Evolutionary conservation across 495 filamentous ascomycete species (phyloP).

Genomic region (Neurospora sp.): DNA sequence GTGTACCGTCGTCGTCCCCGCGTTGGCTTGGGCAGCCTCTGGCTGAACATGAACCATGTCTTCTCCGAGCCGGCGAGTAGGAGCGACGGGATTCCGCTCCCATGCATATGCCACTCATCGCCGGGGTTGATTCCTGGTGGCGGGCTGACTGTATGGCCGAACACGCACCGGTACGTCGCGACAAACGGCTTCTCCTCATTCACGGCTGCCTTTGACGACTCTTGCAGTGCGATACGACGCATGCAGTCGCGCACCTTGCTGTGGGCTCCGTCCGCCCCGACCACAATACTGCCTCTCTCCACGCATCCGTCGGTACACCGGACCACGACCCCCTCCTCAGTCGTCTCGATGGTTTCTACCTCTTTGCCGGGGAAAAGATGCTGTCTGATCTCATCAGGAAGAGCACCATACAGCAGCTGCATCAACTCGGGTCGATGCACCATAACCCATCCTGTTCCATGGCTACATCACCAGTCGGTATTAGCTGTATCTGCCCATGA

Average conservation of each 20-base stretch:
- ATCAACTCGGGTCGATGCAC: constrained; percentile 26
- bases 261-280: constrained; percentile 45
- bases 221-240: constrained; percentile 6
- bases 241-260: constrained; percentile 30
- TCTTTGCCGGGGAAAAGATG: constrained; percentile 23
- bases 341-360: constrained; percentile 17
- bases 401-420: constrained; percentile 22
- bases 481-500: neutral
- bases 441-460: constrained; percentile 4
- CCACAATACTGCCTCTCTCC: constrained; percentile 36
- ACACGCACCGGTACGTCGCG: constrained; percentile 23
- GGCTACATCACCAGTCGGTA: neutral
- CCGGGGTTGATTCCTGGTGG: neutral
- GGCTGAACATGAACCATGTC: constrained; percentile 28
- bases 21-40: constrained; percentile 20
- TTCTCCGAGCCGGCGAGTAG: constrained; percentile 16
- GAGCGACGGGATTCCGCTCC: constrained; percentile 18
- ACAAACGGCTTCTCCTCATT: constrained; percentile 11
- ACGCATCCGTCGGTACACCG: constrained; percentile 31
- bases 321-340: constrained; percentile 20
- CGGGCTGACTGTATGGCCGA: constrained; percentile 23
- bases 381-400: constrained; percentile 23
- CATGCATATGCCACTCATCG: constrained; percentile 9
- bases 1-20: constrained; percentile 20
- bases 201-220: constrained; percentile 12